phyloP scores from a whole-genome alignment of 2,329 filamentous ascomycete species.

The Alternaria sp. region DNA sequence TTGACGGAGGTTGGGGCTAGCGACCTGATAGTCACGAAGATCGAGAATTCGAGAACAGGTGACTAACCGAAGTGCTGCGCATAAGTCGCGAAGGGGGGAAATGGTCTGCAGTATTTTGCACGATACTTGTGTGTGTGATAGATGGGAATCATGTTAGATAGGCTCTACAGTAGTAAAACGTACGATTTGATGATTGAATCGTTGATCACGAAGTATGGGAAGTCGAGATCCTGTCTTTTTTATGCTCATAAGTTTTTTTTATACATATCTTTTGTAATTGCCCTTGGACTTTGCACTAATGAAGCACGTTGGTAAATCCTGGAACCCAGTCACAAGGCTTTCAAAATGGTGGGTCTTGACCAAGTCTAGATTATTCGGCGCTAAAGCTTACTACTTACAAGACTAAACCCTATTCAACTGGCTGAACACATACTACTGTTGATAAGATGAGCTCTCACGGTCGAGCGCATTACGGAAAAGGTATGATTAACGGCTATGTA shows the following conservation, averaged over 20 bases:
- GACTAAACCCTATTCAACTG: no score
- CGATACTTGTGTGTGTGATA: neutral
- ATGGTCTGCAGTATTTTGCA: neutral
- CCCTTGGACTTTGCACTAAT: no score
- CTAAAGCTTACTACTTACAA: neutral
- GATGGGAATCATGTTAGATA: neutral
- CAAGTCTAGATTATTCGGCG: neutral
- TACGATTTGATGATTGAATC: neutral
- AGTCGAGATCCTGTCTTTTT: no score
- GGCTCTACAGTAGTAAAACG: neutral
- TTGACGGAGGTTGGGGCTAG: conserved; percentile 77
- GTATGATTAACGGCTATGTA: no score
- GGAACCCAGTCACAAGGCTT: neutral
- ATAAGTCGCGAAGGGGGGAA: neutral
- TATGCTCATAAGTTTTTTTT: no score
- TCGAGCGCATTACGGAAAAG: no score
- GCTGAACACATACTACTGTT: no score
- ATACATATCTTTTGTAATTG: no score
- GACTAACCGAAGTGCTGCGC: conserved; percentile 17
- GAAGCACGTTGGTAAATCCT: neutral
- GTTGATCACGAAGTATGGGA: neutral
- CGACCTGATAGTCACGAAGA: conserved; percentile 85
- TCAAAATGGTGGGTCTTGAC: neutral
- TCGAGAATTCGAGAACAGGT: conserved; percentile 73
- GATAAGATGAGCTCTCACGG: no score